A percentile compares a stretch with the other conserved stretches of the same genome.
phyloP scores from a whole-genome alignment of 805 yeast species.

The Teunomyces kruisii region DNA sequence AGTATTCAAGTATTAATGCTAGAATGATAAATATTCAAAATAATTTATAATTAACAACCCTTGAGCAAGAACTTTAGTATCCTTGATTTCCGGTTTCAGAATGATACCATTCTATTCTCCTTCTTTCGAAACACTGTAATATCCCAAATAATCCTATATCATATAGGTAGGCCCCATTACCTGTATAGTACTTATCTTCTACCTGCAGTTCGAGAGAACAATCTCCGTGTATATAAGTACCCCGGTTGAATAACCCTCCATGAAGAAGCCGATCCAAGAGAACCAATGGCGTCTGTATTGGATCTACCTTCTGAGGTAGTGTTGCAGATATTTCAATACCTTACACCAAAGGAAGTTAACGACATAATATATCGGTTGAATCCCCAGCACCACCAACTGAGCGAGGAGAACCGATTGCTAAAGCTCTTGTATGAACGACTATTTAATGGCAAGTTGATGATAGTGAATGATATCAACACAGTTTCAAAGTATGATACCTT shows the following conservation, averaged over 20 bases:
- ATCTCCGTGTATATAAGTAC: neutral
- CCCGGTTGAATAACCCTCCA: too few species aligned
- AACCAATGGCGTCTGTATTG: constrained; percentile 4
- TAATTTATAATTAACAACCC: too few species aligned
- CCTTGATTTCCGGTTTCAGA: too few species aligned
- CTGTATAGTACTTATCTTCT: too few species aligned
- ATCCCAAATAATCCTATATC: too few species aligned
- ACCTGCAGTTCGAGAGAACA: too few species aligned
- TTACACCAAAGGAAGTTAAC: constrained; percentile 7
- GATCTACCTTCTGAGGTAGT: constrained; percentile 21
- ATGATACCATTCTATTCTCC: too few species aligned
- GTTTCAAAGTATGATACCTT: constrained; percentile 10
- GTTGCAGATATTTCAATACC: constrained; percentile 11
- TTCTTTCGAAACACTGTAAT: too few species aligned
- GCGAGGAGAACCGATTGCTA: neutral
- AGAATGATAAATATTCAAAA: too few species aligned
- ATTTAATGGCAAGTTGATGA: constrained; percentile 16
- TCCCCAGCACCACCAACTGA: neutral
- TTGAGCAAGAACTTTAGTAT: too few species aligned
- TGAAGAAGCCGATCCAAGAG: neutral
- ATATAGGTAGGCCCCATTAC: too few species aligned
- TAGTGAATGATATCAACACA: constrained; percentile 8
- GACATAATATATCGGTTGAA: constrained; percentile 8
- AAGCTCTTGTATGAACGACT: constrained; percentile 18
- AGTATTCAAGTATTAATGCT: too few species aligned